Evolutionary conservation across 192 early-diverging fungal genomes (phyloP), one percentile per base, ranked within the genome.

Genomic region (Coemansia sp.): DNA sequence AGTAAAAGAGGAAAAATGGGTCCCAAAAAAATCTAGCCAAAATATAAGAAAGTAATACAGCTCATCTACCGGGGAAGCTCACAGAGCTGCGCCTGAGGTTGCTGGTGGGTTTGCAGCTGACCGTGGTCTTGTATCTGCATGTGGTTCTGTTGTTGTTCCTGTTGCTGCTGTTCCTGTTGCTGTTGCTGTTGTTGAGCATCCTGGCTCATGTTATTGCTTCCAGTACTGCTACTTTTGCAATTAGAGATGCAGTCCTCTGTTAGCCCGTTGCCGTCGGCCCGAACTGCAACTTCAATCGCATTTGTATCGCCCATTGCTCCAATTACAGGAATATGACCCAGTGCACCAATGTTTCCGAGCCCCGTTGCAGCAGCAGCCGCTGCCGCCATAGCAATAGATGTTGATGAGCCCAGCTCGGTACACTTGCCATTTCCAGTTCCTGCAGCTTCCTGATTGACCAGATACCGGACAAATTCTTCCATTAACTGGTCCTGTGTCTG

Each of bases 401-500:
- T 59, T 18, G 72, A 56, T 19, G 77, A n/a, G 21, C 67, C 60
- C 38, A 66, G 51, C 31, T 73, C 71, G 56, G 58, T 65, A 27
- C 58, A 44, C 21, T 66, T 71, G 34, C 64, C 71, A 26, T 27
- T 31, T 26, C 54, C 54, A 28, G 26, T 26, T 10, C 54, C 54
- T 2, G 54, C 18, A 22, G 68, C 71, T 14, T 80, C 77, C 55
- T 80, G 77, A 61, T 80, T 80, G 54, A 80, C 77, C 54, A 80
- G 26, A 34, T 81, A 81, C 52, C 74, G 58, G 56, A 81, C 74
- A 72, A 81, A 81, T 67, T 81, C 78, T 16, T 76, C 78, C 73
- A 81, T 81, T 22, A 81, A 60, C 60, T 81, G 78, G 58, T 81
- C 78, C 60, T 81, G 78, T 9, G 74, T 76, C 54, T 81, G 78